Base-by-base conservation (phyloP, 441 rosid species). In the Jatropha multifida region DNA sequence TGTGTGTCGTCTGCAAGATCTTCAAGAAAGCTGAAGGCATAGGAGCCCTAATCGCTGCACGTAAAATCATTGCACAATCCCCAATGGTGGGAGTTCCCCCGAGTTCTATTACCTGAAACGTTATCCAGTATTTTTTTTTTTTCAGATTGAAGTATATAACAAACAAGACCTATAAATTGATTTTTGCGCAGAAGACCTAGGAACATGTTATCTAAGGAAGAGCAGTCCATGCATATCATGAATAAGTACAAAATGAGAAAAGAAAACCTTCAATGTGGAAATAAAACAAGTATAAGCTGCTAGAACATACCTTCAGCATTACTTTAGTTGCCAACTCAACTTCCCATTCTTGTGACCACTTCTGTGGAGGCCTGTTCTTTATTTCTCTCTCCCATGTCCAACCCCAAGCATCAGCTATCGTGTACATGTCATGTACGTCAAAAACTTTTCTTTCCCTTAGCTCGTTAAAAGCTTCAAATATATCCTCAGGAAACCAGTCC, bases 391-490 rank as follows among this genome's bases (percentile, higher is more conserved):
- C 99, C 99, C 99, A 95, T 49, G 98, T 93, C 99, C 99, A 95
- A 79, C 97, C 98, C 99, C 99, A 95, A 77, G 83, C 99, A 88
- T 95, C 99, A 69, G 99, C 95, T 82, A 93, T 88, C 8, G 96
- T 90, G 82, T 93, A 95, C 97, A 95, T 95, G 77, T 95, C 97
- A 58, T 89, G 81, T 51, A 88, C 95, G 63, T 90, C 92, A 76
- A 92, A 95, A 62, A 87, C 84, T 83, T 88, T 88, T 70, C 97
- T 88, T 70, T 89, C 83, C 78, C 98, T 90, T 83, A 95, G 76
- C 87, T 93, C 99, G 84, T 90, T 86, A 84, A 90, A 90, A 62
- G 98, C 99, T 84, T 88, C 99, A 61, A 85, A 84, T 79, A 88
- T 74, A 64, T 95, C 97, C 83, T 79, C 82, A 72, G 99, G 97